Evolutionary conservation across 1,284 basidiomycete species (phyloP), one percentile per base, ranked within the genome.

Genomic region (Ustilago nuda): DNA sequence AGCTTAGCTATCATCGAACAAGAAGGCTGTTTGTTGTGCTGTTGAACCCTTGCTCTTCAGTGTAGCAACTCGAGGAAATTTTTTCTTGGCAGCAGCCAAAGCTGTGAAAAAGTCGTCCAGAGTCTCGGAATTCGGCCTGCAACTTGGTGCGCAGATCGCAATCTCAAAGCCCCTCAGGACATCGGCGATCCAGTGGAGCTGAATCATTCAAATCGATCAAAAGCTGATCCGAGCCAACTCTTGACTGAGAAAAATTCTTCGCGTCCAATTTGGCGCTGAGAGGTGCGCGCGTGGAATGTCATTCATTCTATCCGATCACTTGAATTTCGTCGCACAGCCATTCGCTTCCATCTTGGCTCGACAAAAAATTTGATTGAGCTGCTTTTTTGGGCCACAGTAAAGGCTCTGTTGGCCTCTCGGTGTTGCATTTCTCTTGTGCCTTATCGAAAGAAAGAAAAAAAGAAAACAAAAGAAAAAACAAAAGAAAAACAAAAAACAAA

Each of bases 251-350:
- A 30, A 67, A 67, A 75, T 62, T 75, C 33, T 76, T 71, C 55
- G 64, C 58, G 56, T 65, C 67, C 55, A 52, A 11, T 56, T 35
- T 64, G 36, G 50, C 73, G 51, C 56, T 58, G 55, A 61, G 37
- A 23, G n/a, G 23, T 52, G 61, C 54, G 64, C 60, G 39, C 51
- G 56, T 36, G 32, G 56, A 65, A 64, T 76, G 61, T 66, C 73
- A 64, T 71, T 76, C 73, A 67, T 53, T 76, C 43, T 35, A 6
- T 32, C 71, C 73, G 73, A 76, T 76, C 73, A 71, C 68, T 52
- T 8, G 27, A 23, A 43, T 64, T 71, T 67, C 50, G 64, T 67
- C 64, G 32, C 60, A 61, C 61, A 55, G 17, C 5, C 13, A 5
- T 23, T 27, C 39, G 32, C 36, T 15, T 39, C n/a, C 17, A 35